Evolutionary conservation across 1,284 basidiomycete species (phyloP).

Genomic region (Sanghuangporus baumii): DNA sequence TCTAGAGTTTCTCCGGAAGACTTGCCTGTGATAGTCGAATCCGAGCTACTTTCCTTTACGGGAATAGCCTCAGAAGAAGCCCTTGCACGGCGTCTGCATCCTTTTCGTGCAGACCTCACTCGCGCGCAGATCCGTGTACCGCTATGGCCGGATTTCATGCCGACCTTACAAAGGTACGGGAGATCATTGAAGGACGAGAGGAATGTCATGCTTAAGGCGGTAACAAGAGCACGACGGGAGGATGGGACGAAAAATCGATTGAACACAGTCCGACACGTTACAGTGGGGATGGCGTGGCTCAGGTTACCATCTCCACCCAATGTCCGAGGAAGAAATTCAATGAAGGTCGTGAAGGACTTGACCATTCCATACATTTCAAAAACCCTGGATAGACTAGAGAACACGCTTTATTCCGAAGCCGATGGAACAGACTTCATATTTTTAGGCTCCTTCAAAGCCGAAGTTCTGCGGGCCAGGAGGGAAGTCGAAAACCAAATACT

Average conservation of each 20-base stretch:
- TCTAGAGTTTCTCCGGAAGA: background rate
- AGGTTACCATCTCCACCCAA: background rate
- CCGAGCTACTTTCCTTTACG: background rate
- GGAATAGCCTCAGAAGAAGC: background rate
- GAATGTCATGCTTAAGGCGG: background rate
- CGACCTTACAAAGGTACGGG: background rate
- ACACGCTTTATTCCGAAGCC: background rate
- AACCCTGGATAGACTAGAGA: no score
- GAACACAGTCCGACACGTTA: background rate
- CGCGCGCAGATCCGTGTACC: background rate
- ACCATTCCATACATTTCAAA: no score
- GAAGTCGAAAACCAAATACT: background rate
- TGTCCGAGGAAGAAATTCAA: no score
- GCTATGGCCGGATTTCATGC: background rate
- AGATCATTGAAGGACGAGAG: background rate
- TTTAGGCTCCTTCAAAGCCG: background rate
- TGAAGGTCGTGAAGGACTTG: no score
- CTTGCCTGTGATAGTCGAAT: background rate
- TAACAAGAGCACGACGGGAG: no score
- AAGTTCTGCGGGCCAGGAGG: background rate
- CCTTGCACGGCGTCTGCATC: background rate
- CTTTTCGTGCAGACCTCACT: background rate
- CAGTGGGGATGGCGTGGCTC: background rate
- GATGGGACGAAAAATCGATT: no score
- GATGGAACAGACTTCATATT: background rate